Percentiles rank a stretch among this genome's conserved stretches.
Evolutionary conservation across 2,329 filamentous ascomycete genomes (phyloP).

Genomic region (Calcarisporium arbuscula): DNA sequence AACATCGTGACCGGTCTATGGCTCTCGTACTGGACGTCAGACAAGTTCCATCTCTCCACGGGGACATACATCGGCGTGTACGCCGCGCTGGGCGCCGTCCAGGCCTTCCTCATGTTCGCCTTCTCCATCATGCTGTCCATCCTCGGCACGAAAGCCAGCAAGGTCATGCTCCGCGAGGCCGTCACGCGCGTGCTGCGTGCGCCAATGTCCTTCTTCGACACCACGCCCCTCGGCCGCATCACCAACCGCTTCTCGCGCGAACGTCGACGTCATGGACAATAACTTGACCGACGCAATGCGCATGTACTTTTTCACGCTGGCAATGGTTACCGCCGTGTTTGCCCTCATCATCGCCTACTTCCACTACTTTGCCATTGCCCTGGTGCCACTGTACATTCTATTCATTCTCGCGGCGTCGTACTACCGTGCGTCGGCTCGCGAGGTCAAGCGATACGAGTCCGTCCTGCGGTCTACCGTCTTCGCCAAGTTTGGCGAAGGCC

Average conservation of each 20-base stretch:
- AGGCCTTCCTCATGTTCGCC: conserved; percentile 69
- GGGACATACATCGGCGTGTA: conserved; percentile 69
- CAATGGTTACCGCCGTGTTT: conserved; percentile 78
- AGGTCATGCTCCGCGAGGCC: conserved; percentile 72
- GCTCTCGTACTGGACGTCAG: conserved; percentile 89
- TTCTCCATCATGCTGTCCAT: conserved; percentile 77
- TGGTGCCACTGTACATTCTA: conserved; percentile 60
- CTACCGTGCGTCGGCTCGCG: conserved; percentile 84
- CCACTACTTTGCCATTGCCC: conserved; percentile 69
- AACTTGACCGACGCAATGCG: conserved; percentile 81
- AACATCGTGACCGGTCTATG: conserved; percentile 87
- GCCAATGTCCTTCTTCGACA: conserved; percentile 93
- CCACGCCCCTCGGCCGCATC: conserved; percentile 88
- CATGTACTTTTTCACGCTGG: conserved; percentile 84
- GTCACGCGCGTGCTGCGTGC: conserved; percentile 69
- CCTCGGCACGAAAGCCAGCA: conserved; percentile 75
- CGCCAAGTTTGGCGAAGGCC: conserved; percentile 83
- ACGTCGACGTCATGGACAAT: conserved; percentile 96
- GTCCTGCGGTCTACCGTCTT: conserved; percentile 84
- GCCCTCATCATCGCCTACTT: conserved; percentile 92
- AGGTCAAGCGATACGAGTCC: conserved; percentile 91
- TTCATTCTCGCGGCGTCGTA: conserved; percentile 81
- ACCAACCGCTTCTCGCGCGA: conserved; percentile 94
- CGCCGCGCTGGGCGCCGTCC: conserved; percentile 63
- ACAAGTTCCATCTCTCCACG: conserved; percentile 61